These are phyloP conservation scores for Kazachstania psychrophila DNA, from an alignment of 805 yeast species.

Conservation along the genomic window DNA sequence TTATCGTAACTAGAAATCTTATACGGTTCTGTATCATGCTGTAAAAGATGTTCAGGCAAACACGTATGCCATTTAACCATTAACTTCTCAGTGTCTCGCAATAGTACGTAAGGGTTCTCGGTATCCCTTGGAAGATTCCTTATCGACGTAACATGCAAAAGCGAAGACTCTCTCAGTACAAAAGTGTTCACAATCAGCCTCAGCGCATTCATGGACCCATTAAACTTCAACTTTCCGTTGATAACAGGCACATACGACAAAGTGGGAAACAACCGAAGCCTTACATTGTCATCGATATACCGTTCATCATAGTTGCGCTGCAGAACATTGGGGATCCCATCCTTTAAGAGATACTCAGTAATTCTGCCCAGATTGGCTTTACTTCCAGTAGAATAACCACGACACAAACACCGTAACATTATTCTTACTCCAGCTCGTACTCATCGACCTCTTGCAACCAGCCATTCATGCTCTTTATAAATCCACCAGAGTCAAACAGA, in stretches of 20 bases:
- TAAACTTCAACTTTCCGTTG: slow-evolving; percentile 47
- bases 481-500: too few species aligned
- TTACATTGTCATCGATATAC: slow-evolving; percentile 38
- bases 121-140: slow-evolving; percentile 17
- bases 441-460: too few species aligned
- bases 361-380: slow-evolving; percentile 21
- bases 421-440: too few species aligned
- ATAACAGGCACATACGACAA: slow-evolving; percentile 44
- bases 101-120: background rate
- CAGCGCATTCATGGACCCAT: slow-evolving; percentile 47
- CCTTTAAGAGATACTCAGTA: slow-evolving; percentile 37
- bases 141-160: slow-evolving; percentile 39
- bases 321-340: slow-evolving; percentile 44
- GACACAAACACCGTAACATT: too few species aligned
- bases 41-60: slow-evolving; percentile 1
- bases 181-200: slow-evolving; percentile 47
- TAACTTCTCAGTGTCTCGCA: slow-evolving; percentile 16
- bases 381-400: too few species aligned
- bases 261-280: slow-evolving; percentile 50
- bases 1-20: background rate
- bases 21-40: slow-evolving; percentile 5
- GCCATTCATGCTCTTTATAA: too few species aligned
- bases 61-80: slow-evolving; percentile 25
- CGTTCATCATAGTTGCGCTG: slow-evolving; percentile 36
- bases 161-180: slow-evolving; percentile 43